These are phyloP conservation scores for Cystobasidium ongulense DNA, from an alignment of 768 basidiomycete species.

Conservation along the genomic window DNA sequence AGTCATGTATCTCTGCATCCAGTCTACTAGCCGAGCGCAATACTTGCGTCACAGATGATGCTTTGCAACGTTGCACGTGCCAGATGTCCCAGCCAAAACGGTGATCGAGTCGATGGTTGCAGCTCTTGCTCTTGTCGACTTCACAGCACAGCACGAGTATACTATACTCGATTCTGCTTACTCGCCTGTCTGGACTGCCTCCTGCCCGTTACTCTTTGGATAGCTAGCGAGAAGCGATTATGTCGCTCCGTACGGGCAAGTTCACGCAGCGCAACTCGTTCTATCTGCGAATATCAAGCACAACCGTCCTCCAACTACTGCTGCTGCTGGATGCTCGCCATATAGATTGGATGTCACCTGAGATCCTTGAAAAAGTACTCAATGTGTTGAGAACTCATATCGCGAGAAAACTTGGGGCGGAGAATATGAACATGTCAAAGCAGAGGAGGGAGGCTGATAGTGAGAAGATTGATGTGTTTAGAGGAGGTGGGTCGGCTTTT, in stretches of 20 bases:
- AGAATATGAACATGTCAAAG: slow-evolving; percentile 9
- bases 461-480: slow-evolving; percentile 40
- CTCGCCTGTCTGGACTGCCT: too few relatives aligned
- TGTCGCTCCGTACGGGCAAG: not conserved
- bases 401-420: slow-evolving; percentile 32
- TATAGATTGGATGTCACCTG: slow-evolving; percentile 27
- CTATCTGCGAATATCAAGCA: slow-evolving; percentile 38
- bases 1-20: too few relatives aligned
- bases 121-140: not conserved
- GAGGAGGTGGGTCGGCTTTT: slow-evolving; percentile 33
- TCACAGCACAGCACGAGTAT: too few relatives aligned
- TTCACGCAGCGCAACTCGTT: slow-evolving; percentile 34
- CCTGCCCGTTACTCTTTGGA: too few relatives aligned
- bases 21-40: not conserved
- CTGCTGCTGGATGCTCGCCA: slow-evolving; percentile 39
- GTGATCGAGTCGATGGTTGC: not conserved
- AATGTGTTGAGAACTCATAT: slow-evolving; percentile 38
- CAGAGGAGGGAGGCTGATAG: slow-evolving; percentile 25
- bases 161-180: too few relatives aligned
- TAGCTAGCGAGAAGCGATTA: too few relatives aligned
- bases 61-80: not conserved
- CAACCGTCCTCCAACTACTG: slow-evolving; percentile 37
- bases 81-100: not conserved
- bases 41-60: not conserved
- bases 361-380: slow-evolving; percentile 38